A percentile compares a stretch with the other conserved stretches of the same genome.
phyloP scores from a whole-genome alignment of 2,329 filamentous ascomycete species.

The Penicillium olsonii region DNA sequence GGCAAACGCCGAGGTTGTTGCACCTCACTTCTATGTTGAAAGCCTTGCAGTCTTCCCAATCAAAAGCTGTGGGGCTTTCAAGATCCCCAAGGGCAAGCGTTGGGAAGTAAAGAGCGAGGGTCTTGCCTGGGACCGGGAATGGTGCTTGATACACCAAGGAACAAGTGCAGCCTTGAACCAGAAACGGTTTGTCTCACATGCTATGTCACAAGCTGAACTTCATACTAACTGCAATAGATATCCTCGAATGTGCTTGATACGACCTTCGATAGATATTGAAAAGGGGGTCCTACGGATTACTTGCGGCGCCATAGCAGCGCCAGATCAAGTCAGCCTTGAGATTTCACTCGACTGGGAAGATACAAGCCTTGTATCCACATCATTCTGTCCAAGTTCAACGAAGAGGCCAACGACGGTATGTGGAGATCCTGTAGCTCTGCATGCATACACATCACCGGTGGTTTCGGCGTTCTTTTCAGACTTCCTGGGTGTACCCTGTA shows the following conservation, averaged over 20 bases:
- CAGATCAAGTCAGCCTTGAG: conserved; percentile 34
- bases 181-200: conserved; percentile 65
- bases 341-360: conserved; percentile 37
- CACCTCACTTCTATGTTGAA: conserved; percentile 56
- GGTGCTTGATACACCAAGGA: conserved; percentile 87
- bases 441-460: conserved; percentile 65
- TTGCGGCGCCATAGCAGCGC: conserved; percentile 37
- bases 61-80: conserved; percentile 86
- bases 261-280: conserved; percentile 71
- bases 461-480: conserved; percentile 77
- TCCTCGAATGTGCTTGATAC: conserved; percentile 81
- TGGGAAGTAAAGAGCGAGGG: conserved; percentile 85
- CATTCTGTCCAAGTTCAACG: conserved; percentile 52
- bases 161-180: conserved; percentile 84
- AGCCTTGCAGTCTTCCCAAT: conserved; percentile 80
- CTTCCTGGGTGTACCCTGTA: conserved; percentile 75
- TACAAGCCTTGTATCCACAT: conserved; percentile 62
- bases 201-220: background rate
- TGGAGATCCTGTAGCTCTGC: conserved; percentile 72
- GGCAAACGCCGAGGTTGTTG: conserved; percentile 13
- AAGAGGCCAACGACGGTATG: conserved; percentile 69
- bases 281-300: conserved; percentile 64
- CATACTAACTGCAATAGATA: conserved; percentile 1
- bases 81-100: conserved; percentile 60
- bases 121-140: conserved; percentile 91